Evolutionary conservation across 2,329 filamentous ascomycete species (phyloP), one percentile per base, ranked within the genome.

Genomic region (Orbilia ellipsospora): DNA sequence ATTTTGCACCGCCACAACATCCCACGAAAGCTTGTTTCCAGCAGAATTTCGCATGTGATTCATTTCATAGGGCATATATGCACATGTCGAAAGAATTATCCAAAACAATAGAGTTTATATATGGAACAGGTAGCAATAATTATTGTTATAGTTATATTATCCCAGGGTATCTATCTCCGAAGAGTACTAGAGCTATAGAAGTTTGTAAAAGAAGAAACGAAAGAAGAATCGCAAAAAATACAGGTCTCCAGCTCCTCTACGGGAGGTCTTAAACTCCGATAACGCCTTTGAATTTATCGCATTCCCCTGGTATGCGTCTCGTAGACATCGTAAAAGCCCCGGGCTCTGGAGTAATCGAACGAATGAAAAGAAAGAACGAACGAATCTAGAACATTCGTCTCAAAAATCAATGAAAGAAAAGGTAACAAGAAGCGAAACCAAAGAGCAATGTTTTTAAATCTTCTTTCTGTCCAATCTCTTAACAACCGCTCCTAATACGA

Each of bases 401-500:
- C 16, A 28, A 57, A 42, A 42, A 57, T 18, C 7, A 57, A 42
- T 18, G 36, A 60, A 60, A 23, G 40, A 60, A 62, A 20, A 26
- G 23, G 40, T 40, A 54, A 54, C 8, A 23, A 54, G 42, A 20
- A 52, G 26, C n/a, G 15, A 16, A 44, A 56, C 4, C 20, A 6
- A 36, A 36, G 10, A 36, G 6, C 44, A 48, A 15, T 1, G 31
- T 6, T 12, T 40, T 73, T 73, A 73, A 12, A 64, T 51, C 51
- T 28, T 68, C 73, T 83, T 84, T 26, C 87, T 84, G 81, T 93
- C 90, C 63, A 91, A 83, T 70, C 86, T 84, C 79, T 88, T 86
- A 78, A 92, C 88, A 7, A 97, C 91, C 0, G 89, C 88, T 1
- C 93, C 94, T 3, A 97, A 85, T 0, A 96, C 91, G 28, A 88